A percentile compares a stretch with the other conserved stretches of the same genome.
Evolutionary conservation across 1,139 yeast genomes (phyloP).

Genomic region (Saccharomycopsis crataegensis): DNA sequence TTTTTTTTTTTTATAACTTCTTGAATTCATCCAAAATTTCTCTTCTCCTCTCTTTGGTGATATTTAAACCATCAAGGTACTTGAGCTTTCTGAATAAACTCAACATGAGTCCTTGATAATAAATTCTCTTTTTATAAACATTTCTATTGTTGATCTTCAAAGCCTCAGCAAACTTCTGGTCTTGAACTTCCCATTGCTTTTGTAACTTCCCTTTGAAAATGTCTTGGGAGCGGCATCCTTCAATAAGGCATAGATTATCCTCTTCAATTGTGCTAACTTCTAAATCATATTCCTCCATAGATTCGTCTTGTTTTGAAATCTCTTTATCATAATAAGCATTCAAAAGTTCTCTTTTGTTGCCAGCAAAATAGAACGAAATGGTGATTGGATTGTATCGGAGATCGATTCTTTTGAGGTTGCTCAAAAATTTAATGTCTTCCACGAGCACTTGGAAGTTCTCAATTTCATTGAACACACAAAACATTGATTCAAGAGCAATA

Average conservation of each 20-base stretch:
- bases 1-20: not conserved
- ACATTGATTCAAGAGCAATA: conserved; percentile 41
- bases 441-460: conserved; percentile 31
- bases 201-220: conserved; percentile 26
- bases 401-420: conserved; percentile 38
- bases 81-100: conserved; percentile 32
- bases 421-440: conserved; percentile 29
- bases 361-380: conserved; percentile 33
- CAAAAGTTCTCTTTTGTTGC: conserved; percentile 34
- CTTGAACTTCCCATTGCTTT: conserved; percentile 12
- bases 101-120: conserved; percentile 35
- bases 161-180: conserved; percentile 11
- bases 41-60: conserved; percentile 26
- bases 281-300: conserved; percentile 35
- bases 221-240: conserved; percentile 21
- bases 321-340: conserved; percentile 41
- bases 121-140: conserved; percentile 28
- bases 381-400: conserved; percentile 46
- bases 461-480: conserved; percentile 41
- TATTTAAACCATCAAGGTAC: conserved; percentile 36
- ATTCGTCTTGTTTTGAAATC: conserved; percentile 28
- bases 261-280: conserved; percentile 26
- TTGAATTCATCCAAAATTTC: conserved; percentile 24
- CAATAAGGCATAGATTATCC: conserved; percentile 1
- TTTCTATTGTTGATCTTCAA: conserved; percentile 24